Evolutionary conservation across 1,284 basidiomycete species (phyloP).

Genomic region (Quambalaria eucalypti): DNA sequence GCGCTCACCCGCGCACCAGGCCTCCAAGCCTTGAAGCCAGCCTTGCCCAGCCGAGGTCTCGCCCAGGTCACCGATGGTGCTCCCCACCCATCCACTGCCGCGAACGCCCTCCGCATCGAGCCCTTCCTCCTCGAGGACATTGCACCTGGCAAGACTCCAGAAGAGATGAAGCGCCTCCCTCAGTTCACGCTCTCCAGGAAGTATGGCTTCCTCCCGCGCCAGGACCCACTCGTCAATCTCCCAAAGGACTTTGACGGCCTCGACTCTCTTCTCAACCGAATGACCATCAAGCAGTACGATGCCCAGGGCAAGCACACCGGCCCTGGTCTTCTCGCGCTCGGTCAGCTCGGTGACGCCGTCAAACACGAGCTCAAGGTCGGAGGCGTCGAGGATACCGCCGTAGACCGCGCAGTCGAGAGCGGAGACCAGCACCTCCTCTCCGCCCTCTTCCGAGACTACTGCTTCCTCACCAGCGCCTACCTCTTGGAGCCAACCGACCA

Average conservation of each 20-base stretch:
- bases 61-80: constrained; percentile 19
- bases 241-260: constrained; percentile 24
- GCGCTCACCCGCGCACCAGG: too few relatives aligned
- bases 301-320: constrained; percentile 14
- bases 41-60: too few relatives aligned
- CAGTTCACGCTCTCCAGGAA: constrained; percentile 28
- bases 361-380: constrained; percentile 22
- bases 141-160: neutral
- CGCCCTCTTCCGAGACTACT: constrained; percentile 43
- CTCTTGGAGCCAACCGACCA: constrained; percentile 38
- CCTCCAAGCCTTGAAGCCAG: too few relatives aligned
- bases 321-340: constrained; percentile 32
- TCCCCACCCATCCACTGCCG: neutral
- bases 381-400: constrained; percentile 16
- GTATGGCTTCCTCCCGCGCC: constrained; percentile 28
- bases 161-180: constrained; percentile 17
- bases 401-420: constrained; percentile 18
- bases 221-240: constrained; percentile 28
- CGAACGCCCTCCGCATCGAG: constrained; percentile 10
- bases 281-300: constrained; percentile 41
- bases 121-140: constrained; percentile 32
- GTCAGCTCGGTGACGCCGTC: constrained; percentile 36
- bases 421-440: constrained; percentile 27
- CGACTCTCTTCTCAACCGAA: constrained; percentile 30
- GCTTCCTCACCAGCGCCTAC: constrained; percentile 39